These are phyloP conservation scores for Fraxinus xanthoxyloides DNA, from an alignment of 305 asterid genomes.

Conservation along the genomic window DNA sequence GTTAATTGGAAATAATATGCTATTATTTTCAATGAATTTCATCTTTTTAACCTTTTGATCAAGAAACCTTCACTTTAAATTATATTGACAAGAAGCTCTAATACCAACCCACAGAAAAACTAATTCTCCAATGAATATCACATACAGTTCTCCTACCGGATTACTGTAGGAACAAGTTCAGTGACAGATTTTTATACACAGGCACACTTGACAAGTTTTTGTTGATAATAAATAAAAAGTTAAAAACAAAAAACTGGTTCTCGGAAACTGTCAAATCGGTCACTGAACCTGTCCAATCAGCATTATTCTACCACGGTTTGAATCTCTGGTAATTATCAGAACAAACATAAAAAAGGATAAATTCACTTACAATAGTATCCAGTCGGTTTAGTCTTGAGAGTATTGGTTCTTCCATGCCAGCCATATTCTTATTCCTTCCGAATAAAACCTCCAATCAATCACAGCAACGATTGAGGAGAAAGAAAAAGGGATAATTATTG, in stretches of 20 bases:
- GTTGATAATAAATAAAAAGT: too few relatives aligned
- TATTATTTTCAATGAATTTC: too few relatives aligned
- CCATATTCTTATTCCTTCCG: background rate
- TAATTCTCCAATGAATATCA: background rate
- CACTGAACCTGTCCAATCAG: too few relatives aligned
- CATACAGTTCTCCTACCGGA: too few relatives aligned
- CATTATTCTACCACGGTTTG: background rate
- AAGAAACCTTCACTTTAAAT: background rate
- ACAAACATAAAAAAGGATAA: background rate
- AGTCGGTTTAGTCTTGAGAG: constrained; percentile 14
- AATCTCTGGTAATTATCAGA: background rate
- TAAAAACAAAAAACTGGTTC: too few relatives aligned
- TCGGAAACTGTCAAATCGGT: too few relatives aligned
- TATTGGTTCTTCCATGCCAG: background rate
- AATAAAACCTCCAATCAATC: background rate
- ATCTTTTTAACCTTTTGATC: background rate
- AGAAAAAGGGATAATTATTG: background rate
- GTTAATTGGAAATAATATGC: background rate
- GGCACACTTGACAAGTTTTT: too few relatives aligned
- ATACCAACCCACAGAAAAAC: background rate
- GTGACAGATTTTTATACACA: too few relatives aligned
- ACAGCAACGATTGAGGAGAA: background rate
- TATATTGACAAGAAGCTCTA: background rate
- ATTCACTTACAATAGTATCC: constrained; percentile 9
- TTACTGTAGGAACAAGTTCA: too few relatives aligned